Percentiles rank a stretch among this genome's conserved stretches.
Evolutionary conservation across 1,139 yeast species (phyloP).

Genomic region (Geotrichum siamense): DNA sequence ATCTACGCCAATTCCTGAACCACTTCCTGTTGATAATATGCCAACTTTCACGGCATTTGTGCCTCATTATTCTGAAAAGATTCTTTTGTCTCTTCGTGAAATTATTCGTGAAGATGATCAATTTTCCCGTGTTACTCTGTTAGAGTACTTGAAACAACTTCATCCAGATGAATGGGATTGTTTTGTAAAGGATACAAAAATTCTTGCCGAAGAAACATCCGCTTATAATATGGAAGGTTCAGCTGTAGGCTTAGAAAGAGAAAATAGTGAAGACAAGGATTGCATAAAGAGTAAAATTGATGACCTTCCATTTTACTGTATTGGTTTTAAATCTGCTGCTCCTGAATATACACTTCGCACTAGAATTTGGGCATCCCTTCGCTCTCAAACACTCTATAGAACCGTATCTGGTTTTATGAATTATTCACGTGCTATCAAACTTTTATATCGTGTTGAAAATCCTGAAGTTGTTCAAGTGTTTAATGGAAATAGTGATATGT

Average conservation of each 20-base stretch:
- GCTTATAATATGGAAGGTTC: slow-evolving; percentile 24
- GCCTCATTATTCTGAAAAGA: slow-evolving; percentile 97
- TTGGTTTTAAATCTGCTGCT: slow-evolving; percentile 99
- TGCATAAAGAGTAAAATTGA: slow-evolving; percentile 84
- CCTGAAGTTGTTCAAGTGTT: slow-evolving; percentile 97
- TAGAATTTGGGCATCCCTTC: slow-evolving; percentile 97
- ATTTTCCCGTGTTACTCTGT: slow-evolving; percentile 89
- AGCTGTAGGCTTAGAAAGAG: slow-evolving; percentile 46
- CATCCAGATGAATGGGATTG: slow-evolving; percentile 99
- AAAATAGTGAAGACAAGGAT: slow-evolving; percentile 45
- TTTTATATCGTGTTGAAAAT: slow-evolving; percentile 95
- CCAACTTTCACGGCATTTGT: slow-evolving; percentile 97
- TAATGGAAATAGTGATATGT: slow-evolving; percentile 93
- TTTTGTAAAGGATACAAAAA: slow-evolving; percentile 96
- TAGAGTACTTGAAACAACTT: slow-evolving; percentile 93
- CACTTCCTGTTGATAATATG: slow-evolving; percentile 98
- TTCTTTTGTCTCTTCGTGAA: slow-evolving; percentile 86
- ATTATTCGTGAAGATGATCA: slow-evolving; percentile 98
- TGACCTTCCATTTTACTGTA: slow-evolving; percentile 96
- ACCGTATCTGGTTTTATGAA: slow-evolving; percentile 99
- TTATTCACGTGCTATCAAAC: slow-evolving; percentile 94
- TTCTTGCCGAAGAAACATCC: slow-evolving; percentile 78
- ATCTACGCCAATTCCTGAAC: slow-evolving; percentile 97
- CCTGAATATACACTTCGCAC: slow-evolving; percentile 98
- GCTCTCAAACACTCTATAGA: slow-evolving; percentile 96